A percentile compares a stretch with the other conserved stretches of the same genome.
These are phyloP conservation scores for Lipomyces sp. DNA, from an alignment of 805 yeast genomes.

Conservation along the genomic window DNA sequence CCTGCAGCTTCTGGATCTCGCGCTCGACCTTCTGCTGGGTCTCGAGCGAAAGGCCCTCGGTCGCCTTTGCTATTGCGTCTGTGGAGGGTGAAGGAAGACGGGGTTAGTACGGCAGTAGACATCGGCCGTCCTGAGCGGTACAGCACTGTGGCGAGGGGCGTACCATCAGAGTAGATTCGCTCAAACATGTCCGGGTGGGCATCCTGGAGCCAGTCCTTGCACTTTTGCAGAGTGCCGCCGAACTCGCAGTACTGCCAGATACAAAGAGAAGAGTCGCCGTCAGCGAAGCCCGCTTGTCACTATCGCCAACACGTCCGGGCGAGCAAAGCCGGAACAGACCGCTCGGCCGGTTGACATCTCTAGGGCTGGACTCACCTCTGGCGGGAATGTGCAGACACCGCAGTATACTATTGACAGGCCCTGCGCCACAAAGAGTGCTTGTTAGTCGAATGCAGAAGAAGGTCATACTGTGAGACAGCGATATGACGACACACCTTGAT, in stretches of 20 bases:
- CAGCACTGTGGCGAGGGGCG: not conserved
- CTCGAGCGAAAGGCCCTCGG: slow-evolving; percentile 56
- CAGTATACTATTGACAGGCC: slow-evolving; percentile 27
- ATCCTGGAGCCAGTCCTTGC: slow-evolving; percentile 76
- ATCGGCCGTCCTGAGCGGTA: too few species aligned
- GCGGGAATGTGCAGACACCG: slow-evolving; percentile 32
- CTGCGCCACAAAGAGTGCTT: not conserved
- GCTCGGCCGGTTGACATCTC: too few species aligned
- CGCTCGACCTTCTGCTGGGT: slow-evolving; percentile 79
- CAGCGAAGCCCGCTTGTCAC: not conserved
- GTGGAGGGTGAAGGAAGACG: not conserved
- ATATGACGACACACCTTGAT: not conserved
- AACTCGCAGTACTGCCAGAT: slow-evolving; percentile 71
- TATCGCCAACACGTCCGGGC: not conserved
- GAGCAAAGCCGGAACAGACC: not conserved
- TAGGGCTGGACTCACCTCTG: slow-evolving; percentile 26
- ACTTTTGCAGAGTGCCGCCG: slow-evolving; percentile 72
- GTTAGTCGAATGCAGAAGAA: not conserved
- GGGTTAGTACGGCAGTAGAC: too few species aligned
- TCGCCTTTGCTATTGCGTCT: slow-evolving; percentile 50
- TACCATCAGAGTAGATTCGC: slow-evolving; percentile 54
- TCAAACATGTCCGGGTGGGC: slow-evolving; percentile 56
- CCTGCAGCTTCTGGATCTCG: slow-evolving; percentile 79
- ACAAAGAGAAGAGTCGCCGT: not conserved
- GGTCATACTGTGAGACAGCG: not conserved